phyloP scores from a whole-genome alignment of 2,329 filamentous ascomycete genomes.

The Cladosporium oxysporum region DNA sequence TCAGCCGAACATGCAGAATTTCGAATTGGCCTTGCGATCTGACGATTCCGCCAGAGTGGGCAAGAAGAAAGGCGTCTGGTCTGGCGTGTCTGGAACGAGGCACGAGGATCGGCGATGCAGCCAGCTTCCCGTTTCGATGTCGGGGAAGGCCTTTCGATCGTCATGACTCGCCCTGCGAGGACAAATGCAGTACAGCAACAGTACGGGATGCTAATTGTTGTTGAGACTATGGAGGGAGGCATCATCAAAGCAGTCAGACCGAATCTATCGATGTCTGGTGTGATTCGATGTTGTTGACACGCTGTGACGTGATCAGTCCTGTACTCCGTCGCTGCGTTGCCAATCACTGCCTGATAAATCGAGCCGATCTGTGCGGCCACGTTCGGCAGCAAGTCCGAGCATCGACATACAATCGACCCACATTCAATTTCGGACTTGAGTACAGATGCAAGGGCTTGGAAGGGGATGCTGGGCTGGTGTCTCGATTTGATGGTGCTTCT shows the following conservation, averaged over 20 bases:
- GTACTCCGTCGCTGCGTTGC: not conserved
- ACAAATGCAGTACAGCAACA: not conserved
- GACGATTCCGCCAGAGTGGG: conserved; percentile 11
- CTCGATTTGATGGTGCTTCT: not conserved
- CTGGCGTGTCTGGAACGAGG: not conserved
- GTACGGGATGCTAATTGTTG: not conserved
- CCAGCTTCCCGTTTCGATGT: conserved; percentile 6
- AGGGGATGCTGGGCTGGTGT: not conserved
- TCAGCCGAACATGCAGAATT: conserved; percentile 17
- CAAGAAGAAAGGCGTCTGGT: not conserved
- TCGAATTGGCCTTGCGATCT: conserved; percentile 6
- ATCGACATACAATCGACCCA: not conserved
- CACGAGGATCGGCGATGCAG: conserved; percentile 11
- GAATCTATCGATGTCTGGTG: not conserved
- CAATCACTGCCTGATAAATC: not conserved
- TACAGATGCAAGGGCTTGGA: not conserved
- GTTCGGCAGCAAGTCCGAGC: conserved; percentile 5
- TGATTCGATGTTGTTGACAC: not conserved
- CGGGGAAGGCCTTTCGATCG: not conserved
- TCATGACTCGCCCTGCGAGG: not conserved
- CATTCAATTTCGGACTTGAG: not conserved
- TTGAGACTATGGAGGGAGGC: not conserved
- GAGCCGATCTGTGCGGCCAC: conserved; percentile 7
- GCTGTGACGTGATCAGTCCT: not conserved
- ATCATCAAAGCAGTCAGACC: not conserved